Evolutionary conservation across 2,329 filamentous ascomycete species (phyloP).

Genomic region (Pyrenophora tritici-repentis): DNA sequence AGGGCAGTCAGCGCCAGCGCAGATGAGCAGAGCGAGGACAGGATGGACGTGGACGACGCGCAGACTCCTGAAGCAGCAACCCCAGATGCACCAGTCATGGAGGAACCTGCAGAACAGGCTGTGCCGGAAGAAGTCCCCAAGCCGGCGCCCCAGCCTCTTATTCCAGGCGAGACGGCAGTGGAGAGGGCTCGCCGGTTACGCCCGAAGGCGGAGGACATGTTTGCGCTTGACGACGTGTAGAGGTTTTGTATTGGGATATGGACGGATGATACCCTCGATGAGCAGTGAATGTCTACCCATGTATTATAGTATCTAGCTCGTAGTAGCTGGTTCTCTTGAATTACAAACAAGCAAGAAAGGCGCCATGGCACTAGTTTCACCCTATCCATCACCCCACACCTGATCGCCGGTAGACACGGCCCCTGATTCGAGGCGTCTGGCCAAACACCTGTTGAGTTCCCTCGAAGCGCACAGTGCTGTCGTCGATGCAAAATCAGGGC

Average conservation of each 20-base stretch:
- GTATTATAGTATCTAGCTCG: background rate
- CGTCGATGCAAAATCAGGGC: background rate
- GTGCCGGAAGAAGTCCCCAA: conserved; percentile 2
- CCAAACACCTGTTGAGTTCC: background rate
- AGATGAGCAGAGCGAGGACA: conserved; percentile 21
- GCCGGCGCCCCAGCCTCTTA: conserved; percentile 9
- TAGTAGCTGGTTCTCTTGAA: background rate
- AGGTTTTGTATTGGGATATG: background rate
- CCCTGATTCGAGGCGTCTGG: conserved; percentile 6
- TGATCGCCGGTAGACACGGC: conserved; percentile 11
- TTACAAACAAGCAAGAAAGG: conserved; percentile 1
- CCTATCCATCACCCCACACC: conserved; percentile 12
- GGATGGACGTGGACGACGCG: conserved; percentile 27
- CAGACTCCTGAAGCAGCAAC: background rate
- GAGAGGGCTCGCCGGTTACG: conserved; percentile 42
- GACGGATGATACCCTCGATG: conserved; percentile 11
- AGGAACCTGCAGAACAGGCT: background rate
- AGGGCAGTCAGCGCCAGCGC: conserved; percentile 15
- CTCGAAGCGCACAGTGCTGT: conserved; percentile 1
- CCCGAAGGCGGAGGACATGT: conserved; percentile 49
- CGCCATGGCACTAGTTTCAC: conserved; percentile 9
- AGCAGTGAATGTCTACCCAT: background rate
- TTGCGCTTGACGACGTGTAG: conserved; percentile 37
- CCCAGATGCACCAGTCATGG: background rate
- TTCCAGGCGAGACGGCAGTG: conserved; percentile 42